Conservation (phyloP, 2,329 filamentous ascomycete genomes). For the Fusarium cyanostomum region DNA sequence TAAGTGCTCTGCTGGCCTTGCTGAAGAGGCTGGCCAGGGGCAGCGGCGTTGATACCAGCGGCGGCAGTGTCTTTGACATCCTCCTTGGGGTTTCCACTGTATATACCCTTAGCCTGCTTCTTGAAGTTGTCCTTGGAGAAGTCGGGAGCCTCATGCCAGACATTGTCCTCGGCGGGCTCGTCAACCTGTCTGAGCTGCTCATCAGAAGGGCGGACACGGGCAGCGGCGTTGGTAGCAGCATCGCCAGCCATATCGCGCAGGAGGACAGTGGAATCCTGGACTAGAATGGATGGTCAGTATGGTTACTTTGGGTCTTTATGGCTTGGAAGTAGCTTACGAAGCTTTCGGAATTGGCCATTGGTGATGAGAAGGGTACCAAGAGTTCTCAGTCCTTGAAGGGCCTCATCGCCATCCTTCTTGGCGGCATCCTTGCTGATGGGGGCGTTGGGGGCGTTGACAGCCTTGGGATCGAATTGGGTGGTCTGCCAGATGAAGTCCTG, state of each 20-base stretch:
- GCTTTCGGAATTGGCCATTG: constrained; percentile 95
- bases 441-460: constrained; percentile 68
- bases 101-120: constrained; percentile 71
- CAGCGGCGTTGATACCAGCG: constrained; percentile 65
- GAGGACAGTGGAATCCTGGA: constrained; percentile 82
- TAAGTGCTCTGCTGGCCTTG: constrained; percentile 15
- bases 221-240: constrained; percentile 81
- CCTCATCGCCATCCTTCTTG: constrained; percentile 84
- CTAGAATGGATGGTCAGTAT: constrained; percentile 45
- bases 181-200: constrained; percentile 83
- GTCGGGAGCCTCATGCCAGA: constrained; percentile 89
- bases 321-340: constrained; percentile 66
- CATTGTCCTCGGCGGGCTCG: constrained; percentile 85
- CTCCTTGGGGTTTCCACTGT: constrained; percentile 63
- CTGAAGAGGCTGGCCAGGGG: constrained; percentile 49
- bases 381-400: constrained; percentile 84
- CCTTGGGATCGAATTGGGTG: constrained; percentile 73
- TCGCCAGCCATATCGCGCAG: constrained; percentile 93
- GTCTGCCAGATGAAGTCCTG: constrained; percentile 99
- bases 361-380: constrained; percentile 90
- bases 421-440: constrained; percentile 80
- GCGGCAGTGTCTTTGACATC: constrained; percentile 70
- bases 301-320: neutral
- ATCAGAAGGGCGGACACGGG: constrained; percentile 78
- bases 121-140: constrained; percentile 75